Percentiles rank a stretch among this genome's conserved stretches.
phyloP scores from a whole-genome alignment of 2,329 filamentous ascomycete genomes.

The Chaetomium sp. region DNA sequence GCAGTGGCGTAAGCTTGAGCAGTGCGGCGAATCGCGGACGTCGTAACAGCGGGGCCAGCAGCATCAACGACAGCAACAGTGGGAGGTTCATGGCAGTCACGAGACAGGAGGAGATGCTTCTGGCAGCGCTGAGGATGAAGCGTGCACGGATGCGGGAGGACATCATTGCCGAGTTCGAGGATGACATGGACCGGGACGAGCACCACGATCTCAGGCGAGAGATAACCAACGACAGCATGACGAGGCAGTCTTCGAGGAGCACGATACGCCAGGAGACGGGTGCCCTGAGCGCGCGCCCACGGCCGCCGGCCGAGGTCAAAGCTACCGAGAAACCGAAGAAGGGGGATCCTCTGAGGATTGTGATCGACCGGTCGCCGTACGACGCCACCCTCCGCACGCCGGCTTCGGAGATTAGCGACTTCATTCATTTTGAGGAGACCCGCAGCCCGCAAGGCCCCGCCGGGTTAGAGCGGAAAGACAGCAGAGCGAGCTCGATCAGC shows the following conservation, averaged over 20 bases:
- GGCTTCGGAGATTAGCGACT: conserved; percentile 33
- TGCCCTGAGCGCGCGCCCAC: conserved; percentile 30
- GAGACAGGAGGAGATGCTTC: conserved; percentile 59
- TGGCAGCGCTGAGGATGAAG: conserved; percentile 59
- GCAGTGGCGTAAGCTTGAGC: conserved; percentile 34
- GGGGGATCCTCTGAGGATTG: not conserved
- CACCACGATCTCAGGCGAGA: conserved; percentile 28
- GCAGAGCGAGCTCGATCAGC: conserved; percentile 24
- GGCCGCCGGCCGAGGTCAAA: conserved; percentile 16
- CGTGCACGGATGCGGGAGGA: conserved; percentile 58
- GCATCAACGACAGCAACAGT: conserved; percentile 37
- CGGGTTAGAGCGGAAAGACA: conserved; percentile 24
- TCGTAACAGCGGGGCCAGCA: conserved; percentile 30
- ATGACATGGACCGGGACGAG: conserved; percentile 35
- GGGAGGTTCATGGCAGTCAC: conserved; percentile 60
- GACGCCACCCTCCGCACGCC: conserved; percentile 14
- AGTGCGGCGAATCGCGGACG: conserved; percentile 24
- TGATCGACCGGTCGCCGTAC: not conserved
- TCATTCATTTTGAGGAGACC: conserved; percentile 25
- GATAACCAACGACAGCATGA: conserved; percentile 32
- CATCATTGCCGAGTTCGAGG: conserved; percentile 48
- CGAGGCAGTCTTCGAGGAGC: conserved; percentile 34
- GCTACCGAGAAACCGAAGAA: not conserved
- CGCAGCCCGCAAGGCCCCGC: not conserved
- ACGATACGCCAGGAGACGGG: conserved; percentile 32